Evolutionary conservation across 805 yeast genomes (phyloP), one percentile per base, ranked within the genome.

Genomic region (Ogataea zsoltii): DNA sequence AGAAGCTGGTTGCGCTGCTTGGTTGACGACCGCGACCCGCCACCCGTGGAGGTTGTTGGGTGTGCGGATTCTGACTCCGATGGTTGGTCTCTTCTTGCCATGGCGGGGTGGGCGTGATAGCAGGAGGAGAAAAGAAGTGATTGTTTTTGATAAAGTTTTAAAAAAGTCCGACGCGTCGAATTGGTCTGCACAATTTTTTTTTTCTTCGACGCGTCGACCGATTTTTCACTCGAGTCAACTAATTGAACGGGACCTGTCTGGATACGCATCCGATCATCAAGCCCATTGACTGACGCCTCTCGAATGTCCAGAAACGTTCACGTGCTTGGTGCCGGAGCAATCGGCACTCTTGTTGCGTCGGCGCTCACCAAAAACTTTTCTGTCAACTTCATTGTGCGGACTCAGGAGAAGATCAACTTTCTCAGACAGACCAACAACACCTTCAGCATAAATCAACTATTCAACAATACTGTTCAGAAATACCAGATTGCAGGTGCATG

Each of bases 1-100:
- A 81, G 76, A 3, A 79, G 77, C 25, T 82, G 80, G 46, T 77
- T 74, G 49, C 85, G 72, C 12, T 83, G 80, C 54, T 82, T 80
- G 21, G 80, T 71, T n/a, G 79, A 72, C 0, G 79, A 71, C 45
- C 83, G 67, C 23, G 63, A 55, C 14, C 49, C 38, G 18, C 38
- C 25, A 5, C 31, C 21, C 6, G 49, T 43, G 21, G 46, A 21
- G 30, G 38, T 30, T 3, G 38, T 26, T 18, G 51, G 31, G 21
- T 15, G 21, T 28, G 31, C 46, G 15, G 52, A 49, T 17, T 53
- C 52, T 29, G 62, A 46, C 63, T 72, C 54, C 13, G 51, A 44
- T 13, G 38, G 21, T 17, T 33, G 44, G 4, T 49, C 53, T 42
- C 48, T 43, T 41, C 48, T 49, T 11, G 48, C 48, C 53, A 49